These are phyloP conservation scores for Pochonia chlamydosporia DNA, from an alignment of 2,329 filamentous ascomycete genomes.

Conservation along the genomic window DNA sequence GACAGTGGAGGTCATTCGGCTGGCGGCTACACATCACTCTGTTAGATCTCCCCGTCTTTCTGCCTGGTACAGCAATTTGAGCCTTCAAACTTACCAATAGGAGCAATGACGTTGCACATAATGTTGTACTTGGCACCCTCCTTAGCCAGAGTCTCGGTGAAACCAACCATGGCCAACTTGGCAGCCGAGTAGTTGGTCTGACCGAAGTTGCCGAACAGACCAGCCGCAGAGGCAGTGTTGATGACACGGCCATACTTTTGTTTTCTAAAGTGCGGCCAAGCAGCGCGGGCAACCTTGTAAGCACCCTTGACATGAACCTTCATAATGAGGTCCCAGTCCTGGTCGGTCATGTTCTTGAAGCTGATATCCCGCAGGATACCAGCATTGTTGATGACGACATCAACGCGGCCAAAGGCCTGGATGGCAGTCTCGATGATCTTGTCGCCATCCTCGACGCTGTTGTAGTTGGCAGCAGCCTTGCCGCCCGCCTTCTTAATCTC, in stretches of 20 bases:
- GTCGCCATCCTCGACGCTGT: conserved; percentile 88
- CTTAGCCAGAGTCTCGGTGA: conserved; percentile 96
- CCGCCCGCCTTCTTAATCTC: conserved; percentile 84
- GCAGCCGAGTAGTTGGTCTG: conserved; percentile 97
- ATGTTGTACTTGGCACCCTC: conserved; percentile 99
- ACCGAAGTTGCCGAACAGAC: conserved; percentile 91
- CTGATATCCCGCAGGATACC: conserved; percentile 91
- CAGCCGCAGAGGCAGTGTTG: conserved; percentile 94
- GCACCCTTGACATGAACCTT: conserved; percentile 88
- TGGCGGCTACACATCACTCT: conserved; percentile 57
- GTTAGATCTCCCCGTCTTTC: conserved; percentile 11
- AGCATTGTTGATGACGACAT: conserved; percentile 96
- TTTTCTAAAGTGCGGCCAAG: conserved; percentile 97
- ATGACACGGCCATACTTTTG: conserved; percentile 97
- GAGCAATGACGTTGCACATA: conserved; percentile 87
- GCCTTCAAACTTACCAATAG: conserved; percentile 50
- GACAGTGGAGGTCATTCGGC: conserved; percentile 90
- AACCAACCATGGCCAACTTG: conserved; percentile 91
- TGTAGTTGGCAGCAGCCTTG: conserved; percentile 96
- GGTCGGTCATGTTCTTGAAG: conserved; percentile 98
- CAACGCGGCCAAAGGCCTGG: conserved; percentile 75
- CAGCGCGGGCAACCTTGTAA: conserved; percentile 91
- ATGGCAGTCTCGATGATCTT: conserved; percentile 89
- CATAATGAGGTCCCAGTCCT: conserved; percentile 94
- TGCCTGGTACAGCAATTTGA: background rate